phyloP scores from a whole-genome alignment of 345 rosid genomes.

The Psidium friedrichsthalianum region DNA sequence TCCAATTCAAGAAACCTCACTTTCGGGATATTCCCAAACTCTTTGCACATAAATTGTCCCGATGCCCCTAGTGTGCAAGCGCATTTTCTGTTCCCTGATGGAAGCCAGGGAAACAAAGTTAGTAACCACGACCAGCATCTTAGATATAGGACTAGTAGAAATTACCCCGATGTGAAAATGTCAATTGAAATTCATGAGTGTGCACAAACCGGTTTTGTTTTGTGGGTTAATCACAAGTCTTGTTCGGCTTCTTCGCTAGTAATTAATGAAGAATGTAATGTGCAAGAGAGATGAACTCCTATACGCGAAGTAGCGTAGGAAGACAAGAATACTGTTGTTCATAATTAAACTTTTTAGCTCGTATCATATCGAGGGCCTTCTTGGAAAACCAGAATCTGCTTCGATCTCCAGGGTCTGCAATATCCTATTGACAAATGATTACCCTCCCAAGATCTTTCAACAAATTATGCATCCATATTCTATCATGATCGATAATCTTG shows the following conservation, averaged over 20 bases:
- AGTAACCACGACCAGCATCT: too few species aligned
- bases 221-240: too few species aligned
- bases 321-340: background rate
- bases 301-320: background rate
- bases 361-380: background rate
- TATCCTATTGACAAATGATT: background rate
- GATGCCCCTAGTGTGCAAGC: too few species aligned
- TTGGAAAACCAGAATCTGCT: background rate
- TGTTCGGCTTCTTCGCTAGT: too few species aligned
- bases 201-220: too few species aligned
- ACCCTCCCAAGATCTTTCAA: background rate
- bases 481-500: background rate
- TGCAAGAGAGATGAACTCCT: background rate
- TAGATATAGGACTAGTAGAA: too few species aligned
- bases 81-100: background rate
- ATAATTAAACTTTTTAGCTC: background rate
- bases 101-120: background rate
- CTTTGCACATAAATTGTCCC: too few species aligned
- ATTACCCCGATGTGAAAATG: too few species aligned
- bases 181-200: too few species aligned
- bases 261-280: background rate
- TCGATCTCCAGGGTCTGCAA: accelerated
- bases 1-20: background rate
- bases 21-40: background rate
- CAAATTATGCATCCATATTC: background rate